A percentile compares a stretch with the other conserved stretches of the same genome.
These are phyloP conservation scores for Gossypium mustelinum DNA, from an alignment of 345 rosid genomes.

Conservation along the genomic window DNA sequence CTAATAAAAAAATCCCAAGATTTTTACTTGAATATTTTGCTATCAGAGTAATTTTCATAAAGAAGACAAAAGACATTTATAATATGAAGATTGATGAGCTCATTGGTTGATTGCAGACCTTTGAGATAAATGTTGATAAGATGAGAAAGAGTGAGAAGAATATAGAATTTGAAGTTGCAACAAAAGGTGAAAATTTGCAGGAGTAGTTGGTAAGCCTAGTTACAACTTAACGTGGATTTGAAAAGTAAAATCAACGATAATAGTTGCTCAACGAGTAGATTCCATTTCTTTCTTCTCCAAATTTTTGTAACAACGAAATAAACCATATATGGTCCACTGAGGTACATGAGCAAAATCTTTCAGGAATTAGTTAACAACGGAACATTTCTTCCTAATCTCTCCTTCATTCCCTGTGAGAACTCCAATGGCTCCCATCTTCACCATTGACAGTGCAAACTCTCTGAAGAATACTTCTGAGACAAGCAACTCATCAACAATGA, in stretches of 20 bases:
- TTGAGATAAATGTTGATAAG: too few species aligned
- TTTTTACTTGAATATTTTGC: too few species aligned
- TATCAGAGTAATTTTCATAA: too few species aligned
- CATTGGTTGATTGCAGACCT: too few species aligned
- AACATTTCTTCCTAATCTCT: slow-evolving; percentile 55
- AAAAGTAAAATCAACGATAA: neutral
- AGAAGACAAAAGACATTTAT: too few species aligned
- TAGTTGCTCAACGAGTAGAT: neutral
- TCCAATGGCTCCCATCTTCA: slow-evolving; percentile 46
- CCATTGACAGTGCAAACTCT: slow-evolving; percentile 56
- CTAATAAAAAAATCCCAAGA: too few species aligned
- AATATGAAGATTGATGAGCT: too few species aligned
- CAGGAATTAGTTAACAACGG: slow-evolving; percentile 26
- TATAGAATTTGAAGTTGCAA: too few species aligned
- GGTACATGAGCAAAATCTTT: neutral
- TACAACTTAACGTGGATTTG: too few species aligned
- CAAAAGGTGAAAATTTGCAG: too few species aligned
- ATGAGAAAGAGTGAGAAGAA: too few species aligned
- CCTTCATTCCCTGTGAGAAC: slow-evolving; percentile 42
- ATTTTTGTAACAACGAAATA: neutral
- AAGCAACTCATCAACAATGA: slow-evolving; percentile 14
- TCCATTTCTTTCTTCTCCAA: neutral
- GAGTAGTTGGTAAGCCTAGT: too few species aligned
- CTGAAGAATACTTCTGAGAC: slow-evolving; percentile 27
- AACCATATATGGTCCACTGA: neutral